These are phyloP conservation scores for Suhomyces terraborum DNA, from an alignment of 1,139 yeast species.

Conservation along the genomic window DNA sequence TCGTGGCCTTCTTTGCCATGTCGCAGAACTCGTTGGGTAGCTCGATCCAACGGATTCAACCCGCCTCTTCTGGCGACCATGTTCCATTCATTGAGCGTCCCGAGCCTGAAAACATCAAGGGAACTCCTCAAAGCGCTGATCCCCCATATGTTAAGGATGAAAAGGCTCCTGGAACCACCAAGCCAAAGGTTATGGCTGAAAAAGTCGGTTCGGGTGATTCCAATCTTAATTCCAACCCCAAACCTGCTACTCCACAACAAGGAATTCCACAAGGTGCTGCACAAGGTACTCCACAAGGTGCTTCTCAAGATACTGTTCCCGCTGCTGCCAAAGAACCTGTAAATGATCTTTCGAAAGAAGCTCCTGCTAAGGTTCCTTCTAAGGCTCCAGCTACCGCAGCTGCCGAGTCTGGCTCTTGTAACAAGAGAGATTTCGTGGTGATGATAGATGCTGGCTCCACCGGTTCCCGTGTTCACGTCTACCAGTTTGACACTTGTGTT, in stretches of 20 bases:
- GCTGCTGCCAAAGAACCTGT: constrained; percentile 4
- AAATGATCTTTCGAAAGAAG: background rate
- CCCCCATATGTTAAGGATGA: constrained; percentile 36
- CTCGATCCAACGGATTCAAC: constrained; percentile 31
- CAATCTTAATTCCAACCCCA: background rate
- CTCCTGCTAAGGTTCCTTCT: constrained; percentile 5
- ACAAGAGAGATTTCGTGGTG: constrained; percentile 55
- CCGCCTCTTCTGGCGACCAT: constrained; percentile 28
- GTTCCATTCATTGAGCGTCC: constrained; percentile 18
- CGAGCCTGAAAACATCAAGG: constrained; percentile 38
- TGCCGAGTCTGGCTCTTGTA: constrained; percentile 26
- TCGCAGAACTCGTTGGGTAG: constrained; percentile 32
- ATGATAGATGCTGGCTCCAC: constrained; percentile 98
- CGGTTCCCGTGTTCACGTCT: constrained; percentile 93
- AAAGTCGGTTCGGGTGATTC: constrained; percentile 17
- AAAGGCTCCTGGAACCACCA: constrained; percentile 9
- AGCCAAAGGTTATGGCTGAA: constrained; percentile 29
- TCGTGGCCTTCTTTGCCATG: constrained; percentile 41
- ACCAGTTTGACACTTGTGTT: constrained; percentile 82
- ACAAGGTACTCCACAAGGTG: too few relatives aligned
- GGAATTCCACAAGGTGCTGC: too few relatives aligned
- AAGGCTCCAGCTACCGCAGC: background rate
- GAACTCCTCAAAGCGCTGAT: constrained; percentile 34
- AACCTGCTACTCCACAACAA: background rate
- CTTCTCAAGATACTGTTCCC: constrained; percentile 5